Evolutionary conservation across 768 basidiomycete genomes (phyloP).

Genomic region (Suillus brevipes): DNA sequence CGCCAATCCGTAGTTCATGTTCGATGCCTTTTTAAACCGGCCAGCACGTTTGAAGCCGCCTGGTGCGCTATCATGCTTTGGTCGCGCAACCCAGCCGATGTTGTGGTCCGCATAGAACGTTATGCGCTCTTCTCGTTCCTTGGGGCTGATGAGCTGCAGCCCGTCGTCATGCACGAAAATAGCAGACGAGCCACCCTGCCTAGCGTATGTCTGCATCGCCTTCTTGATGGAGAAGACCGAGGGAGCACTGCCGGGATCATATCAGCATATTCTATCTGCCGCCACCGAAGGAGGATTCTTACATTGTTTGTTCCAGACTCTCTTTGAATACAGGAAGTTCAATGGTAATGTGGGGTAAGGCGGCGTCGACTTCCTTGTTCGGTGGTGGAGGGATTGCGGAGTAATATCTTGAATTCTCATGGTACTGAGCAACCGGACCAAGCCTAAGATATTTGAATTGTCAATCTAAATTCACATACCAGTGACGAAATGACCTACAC

Average conservation of each 20-base stretch:
- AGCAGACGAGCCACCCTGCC: slow-evolving; percentile 81
- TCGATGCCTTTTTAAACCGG: slow-evolving; percentile 88
- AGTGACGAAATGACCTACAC: slow-evolving; percentile 42
- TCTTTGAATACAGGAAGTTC: slow-evolving; percentile 91
- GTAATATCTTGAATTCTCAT: slow-evolving; percentile 83
- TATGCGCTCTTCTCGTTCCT: slow-evolving; percentile 66
- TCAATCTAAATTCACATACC: slow-evolving; percentile 1
- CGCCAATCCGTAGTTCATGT: slow-evolving; percentile 83
- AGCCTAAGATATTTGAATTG: slow-evolving; percentile 40
- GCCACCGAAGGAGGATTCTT: slow-evolving; percentile 25
- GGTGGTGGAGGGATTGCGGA: slow-evolving; percentile 64
- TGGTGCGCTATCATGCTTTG: slow-evolving; percentile 57
- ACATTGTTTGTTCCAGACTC: slow-evolving; percentile 79
- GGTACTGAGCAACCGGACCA: slow-evolving; percentile 83
- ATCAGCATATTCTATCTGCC: slow-evolving; percentile 17
- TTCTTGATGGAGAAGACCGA: slow-evolving; percentile 78
- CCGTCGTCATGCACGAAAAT: slow-evolving; percentile 88
- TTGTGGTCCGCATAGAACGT: slow-evolving; percentile 74
- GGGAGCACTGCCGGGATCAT: slow-evolving; percentile 48
- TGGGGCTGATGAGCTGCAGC: slow-evolving; percentile 61
- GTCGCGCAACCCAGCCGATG: slow-evolving; percentile 84
- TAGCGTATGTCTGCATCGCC: slow-evolving; percentile 88
- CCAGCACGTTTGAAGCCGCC: slow-evolving; percentile 81
- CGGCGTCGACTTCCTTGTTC: slow-evolving; percentile 60
- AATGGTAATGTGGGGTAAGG: slow-evolving; percentile 73